A percentile compares a stretch with the other conserved stretches of the same genome.
These are phyloP conservation scores for Mikania micrantha DNA, from an alignment of 129 eudicot genomes.

Conservation along the genomic window DNA sequence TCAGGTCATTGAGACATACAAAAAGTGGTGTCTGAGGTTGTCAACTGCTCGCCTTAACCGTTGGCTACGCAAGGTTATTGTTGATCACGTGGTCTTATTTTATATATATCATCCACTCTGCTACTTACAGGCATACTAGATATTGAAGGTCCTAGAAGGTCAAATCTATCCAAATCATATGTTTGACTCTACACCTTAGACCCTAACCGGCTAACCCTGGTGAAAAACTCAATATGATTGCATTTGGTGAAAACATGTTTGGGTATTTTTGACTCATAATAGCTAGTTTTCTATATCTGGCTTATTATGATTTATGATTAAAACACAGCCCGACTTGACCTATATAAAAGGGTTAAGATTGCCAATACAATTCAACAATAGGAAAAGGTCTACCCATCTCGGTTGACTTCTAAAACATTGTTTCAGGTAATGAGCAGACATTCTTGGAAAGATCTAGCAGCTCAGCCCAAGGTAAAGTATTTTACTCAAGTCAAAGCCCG, in stretches of 20 bases:
- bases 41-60: slow-evolving; percentile 91
- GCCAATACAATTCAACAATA: neutral
- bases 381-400: neutral
- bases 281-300: neutral
- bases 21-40: slow-evolving; percentile 85
- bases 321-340: neutral
- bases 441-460: slow-evolving; percentile 88
- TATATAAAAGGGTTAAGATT: neutral
- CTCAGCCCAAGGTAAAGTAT: slow-evolving; percentile 88
- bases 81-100: neutral
- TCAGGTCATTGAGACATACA: slow-evolving; percentile 73
- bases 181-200: too few species aligned
- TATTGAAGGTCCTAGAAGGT: neutral
- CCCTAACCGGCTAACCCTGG: too few species aligned
- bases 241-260: neutral
- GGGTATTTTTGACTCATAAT: neutral
- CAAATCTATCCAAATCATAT: neutral
- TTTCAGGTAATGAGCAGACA: slow-evolving; percentile 93
- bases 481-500: slow-evolving; percentile 95
- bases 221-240: too few species aligned
- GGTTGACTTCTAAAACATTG: neutral
- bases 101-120: neutral
- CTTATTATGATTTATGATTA: neutral
- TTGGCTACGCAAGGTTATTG: slow-evolving; percentile 79
- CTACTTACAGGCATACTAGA: too few species aligned